Evolutionary conservation across 2,329 filamentous ascomycete species (phyloP).

Genomic region (Talaromyces verruculosus): DNA sequence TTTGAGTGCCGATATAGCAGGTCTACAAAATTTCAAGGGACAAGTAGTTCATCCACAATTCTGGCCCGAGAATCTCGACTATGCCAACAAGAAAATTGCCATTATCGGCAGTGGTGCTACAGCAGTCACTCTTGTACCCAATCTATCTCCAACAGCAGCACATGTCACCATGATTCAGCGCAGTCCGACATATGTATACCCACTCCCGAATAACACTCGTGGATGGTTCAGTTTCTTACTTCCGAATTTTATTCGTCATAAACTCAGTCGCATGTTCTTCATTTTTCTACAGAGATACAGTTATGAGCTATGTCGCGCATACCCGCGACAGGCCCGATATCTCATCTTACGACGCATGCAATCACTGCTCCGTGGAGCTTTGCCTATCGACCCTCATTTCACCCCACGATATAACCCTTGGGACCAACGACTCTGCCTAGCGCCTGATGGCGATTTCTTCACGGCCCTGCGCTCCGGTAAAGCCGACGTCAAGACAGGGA

Average conservation of each 20-base stretch:
- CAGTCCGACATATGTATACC: constrained; percentile 68
- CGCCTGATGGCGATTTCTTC: constrained; percentile 62
- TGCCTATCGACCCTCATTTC: constrained; percentile 63
- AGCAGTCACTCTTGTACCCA: constrained; percentile 72
- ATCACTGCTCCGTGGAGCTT: constrained; percentile 53
- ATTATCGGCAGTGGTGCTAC: constrained; percentile 79
- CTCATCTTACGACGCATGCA: constrained; percentile 51
- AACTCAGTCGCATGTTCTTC: constrained; percentile 47
- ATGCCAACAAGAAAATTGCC: constrained; percentile 65
- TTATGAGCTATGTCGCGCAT: constrained; percentile 55
- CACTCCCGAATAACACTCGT: constrained; percentile 48
- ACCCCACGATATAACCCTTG: constrained; percentile 65
- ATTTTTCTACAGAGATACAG: constrained; percentile 52
- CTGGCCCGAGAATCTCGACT: constrained; percentile 70
- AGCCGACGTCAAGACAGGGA: constrained; percentile 56
- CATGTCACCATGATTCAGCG: constrained; percentile 79
- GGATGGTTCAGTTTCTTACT: constrained; percentile 38
- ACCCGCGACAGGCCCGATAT: constrained; percentile 52
- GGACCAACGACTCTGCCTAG: constrained; percentile 74
- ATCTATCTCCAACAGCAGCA: constrained; percentile 62
- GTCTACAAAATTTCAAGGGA: constrained; percentile 65
- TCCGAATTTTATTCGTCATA: constrained; percentile 35
- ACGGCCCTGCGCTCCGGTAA: constrained; percentile 51
- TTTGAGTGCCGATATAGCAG: constrained; percentile 62
- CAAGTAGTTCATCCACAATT: constrained; percentile 69